A percentile compares a stretch with the other conserved stretches of the same genome.
Evolutionary conservation across 2,329 filamentous ascomycete species (phyloP).

Genomic region (Pezizomycotina sp.): DNA sequence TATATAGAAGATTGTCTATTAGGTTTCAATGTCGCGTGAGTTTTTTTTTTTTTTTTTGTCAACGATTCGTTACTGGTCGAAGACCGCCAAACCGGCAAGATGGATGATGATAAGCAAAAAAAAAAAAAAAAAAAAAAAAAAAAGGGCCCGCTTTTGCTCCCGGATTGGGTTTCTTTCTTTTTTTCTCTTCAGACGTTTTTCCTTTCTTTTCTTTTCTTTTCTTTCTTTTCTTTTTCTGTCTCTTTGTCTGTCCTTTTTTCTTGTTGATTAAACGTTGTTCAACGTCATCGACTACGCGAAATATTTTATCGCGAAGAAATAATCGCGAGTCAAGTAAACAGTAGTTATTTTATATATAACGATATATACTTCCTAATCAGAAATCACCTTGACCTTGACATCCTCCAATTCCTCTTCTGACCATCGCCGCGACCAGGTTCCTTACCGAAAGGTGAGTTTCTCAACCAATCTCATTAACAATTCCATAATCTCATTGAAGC

Average conservation of each 20-base stretch:
- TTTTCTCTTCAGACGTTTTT: not conserved
- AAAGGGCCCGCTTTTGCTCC: not conserved
- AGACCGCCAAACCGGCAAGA: not conserved
- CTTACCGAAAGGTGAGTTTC: no score
- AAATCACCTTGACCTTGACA: no score
- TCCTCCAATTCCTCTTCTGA: no score
- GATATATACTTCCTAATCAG: no score
- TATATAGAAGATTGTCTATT: not conserved
- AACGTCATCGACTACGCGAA: slow-evolving; percentile 31
- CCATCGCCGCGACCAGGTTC: no score
- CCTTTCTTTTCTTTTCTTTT: slow-evolving; percentile 10
- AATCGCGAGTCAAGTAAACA: no score
- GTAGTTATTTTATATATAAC: no score
- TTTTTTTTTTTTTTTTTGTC: slow-evolving; percentile 4
- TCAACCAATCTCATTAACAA: no score
- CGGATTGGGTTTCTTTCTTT: not conserved
- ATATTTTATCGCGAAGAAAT: no score
- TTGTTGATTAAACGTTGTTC: slow-evolving; percentile 25
- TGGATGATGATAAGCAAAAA: slow-evolving; percentile 3
- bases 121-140: slow-evolving; percentile 2
- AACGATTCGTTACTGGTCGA: slow-evolving; percentile 2
- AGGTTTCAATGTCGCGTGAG: slow-evolving; percentile 3
- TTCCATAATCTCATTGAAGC: no score
- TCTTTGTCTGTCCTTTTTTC: slow-evolving; percentile 22
- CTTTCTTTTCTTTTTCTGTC: slow-evolving; percentile 8